phyloP scores from a whole-genome alignment of 1,284 basidiomycete species.

The Boletus hoseneyae region DNA sequence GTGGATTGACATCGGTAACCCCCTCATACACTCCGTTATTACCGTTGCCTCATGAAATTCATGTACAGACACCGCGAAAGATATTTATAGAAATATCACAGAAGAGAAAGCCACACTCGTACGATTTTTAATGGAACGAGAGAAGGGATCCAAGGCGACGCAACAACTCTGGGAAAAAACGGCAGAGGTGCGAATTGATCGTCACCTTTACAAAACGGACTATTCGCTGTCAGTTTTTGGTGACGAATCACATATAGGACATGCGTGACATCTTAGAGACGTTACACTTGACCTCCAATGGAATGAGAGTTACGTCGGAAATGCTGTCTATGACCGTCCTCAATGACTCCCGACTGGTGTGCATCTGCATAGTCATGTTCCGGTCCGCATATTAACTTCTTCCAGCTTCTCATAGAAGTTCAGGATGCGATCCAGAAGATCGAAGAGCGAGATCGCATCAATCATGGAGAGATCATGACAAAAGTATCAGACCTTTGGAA shows the following conservation, averaged over 20 bases:
- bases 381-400: slow-evolving; percentile 7
- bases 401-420: slow-evolving; percentile 26
- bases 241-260: slow-evolving; percentile 23
- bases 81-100: slow-evolving; percentile 64
- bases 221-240: neutral
- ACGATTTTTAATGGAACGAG: slow-evolving; percentile 44
- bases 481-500: slow-evolving; percentile 22
- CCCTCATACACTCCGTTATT: slow-evolving; percentile 13
- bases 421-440: slow-evolving; percentile 20
- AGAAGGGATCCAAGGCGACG: slow-evolving; percentile 34
- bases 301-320: slow-evolving; percentile 22
- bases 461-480: slow-evolving; percentile 22
- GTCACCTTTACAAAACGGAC: neutral
- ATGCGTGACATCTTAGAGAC: slow-evolving; percentile 27
- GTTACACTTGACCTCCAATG: slow-evolving; percentile 24
- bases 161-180: slow-evolving; percentile 28
- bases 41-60: slow-evolving; percentile 8
- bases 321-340: slow-evolving; percentile 15
- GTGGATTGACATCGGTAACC: slow-evolving; percentile 66
- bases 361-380: neutral
- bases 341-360: slow-evolving; percentile 22
- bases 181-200: slow-evolving; percentile 29
- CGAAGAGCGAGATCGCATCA: slow-evolving; percentile 18
- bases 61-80: slow-evolving; percentile 56
- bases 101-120: slow-evolving; percentile 53